A percentile compares a stretch with the other conserved stretches of the same genome.
Conservation (phyloP, 2,329 filamentous ascomycete species). For the Calcarisporium arbuscula region DNA sequence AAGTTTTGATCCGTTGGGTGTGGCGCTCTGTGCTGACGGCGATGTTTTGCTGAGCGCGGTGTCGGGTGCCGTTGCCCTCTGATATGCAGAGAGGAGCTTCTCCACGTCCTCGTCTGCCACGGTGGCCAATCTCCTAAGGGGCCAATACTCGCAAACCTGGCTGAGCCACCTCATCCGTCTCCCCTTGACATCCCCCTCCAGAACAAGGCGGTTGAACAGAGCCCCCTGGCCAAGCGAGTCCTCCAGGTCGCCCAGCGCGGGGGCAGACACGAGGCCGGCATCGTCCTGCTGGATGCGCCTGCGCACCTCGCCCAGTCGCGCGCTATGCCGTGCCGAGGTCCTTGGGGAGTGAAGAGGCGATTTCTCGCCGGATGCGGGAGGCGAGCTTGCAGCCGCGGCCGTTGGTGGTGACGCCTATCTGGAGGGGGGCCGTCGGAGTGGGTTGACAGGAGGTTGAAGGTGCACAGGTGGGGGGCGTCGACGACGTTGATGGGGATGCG, state of each 20-base stretch:
- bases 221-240: constrained; percentile 70
- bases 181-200: constrained; percentile 67
- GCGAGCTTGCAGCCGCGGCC: constrained; percentile 92
- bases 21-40: constrained; percentile 14
- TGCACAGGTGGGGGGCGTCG: constrained; percentile 79
- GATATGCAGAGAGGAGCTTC: constrained; percentile 67
- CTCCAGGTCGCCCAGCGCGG: constrained; percentile 35
- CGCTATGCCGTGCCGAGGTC: constrained; percentile 72
- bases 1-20: constrained; percentile 22
- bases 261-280: constrained; percentile 20
- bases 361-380: constrained; percentile 80
- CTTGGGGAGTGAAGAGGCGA: constrained; percentile 70
- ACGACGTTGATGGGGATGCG: constrained; percentile 91
- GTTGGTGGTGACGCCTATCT: constrained; percentile 93
- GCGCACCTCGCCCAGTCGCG: constrained; percentile 67
- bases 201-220: constrained; percentile 77
- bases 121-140: constrained; percentile 70
- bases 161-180: constrained; percentile 86
- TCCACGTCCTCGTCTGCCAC: constrained; percentile 78
- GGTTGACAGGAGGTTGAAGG: constrained; percentile 83
- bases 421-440: constrained; percentile 85
- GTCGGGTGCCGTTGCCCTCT: constrained; percentile 18
- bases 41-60: constrained; percentile 10
- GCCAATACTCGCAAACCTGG: constrained; percentile 99
- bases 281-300: constrained; percentile 70